phyloP scores from a whole-genome alignment of 768 basidiomycete genomes.

The Crassisporium funariophilum region DNA sequence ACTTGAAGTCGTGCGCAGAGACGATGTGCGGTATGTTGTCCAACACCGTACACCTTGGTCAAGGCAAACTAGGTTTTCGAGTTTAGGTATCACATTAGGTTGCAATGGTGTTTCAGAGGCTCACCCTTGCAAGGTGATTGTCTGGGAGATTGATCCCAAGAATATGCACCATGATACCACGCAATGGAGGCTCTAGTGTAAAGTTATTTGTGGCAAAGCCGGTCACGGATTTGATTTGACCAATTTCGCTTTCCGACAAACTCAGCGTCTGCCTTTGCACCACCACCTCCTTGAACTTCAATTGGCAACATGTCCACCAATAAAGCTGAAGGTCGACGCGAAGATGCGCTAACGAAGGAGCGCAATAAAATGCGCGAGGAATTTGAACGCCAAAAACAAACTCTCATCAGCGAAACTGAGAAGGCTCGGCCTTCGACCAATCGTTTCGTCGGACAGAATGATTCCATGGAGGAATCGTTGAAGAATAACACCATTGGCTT shows the following conservation, averaged over 20 bases:
- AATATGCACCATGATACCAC: slow-evolving; percentile 74
- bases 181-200: slow-evolving; percentile 7
- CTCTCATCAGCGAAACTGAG: slow-evolving; percentile 86
- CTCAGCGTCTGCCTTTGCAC: slow-evolving; percentile 1
- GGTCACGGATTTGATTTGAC: slow-evolving; percentile 6
- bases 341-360: slow-evolving; percentile 84
- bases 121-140: slow-evolving; percentile 72
- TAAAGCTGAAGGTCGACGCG: slow-evolving; percentile 83
- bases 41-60: slow-evolving; percentile 88
- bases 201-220: slow-evolving; percentile 9
- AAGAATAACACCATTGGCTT: slow-evolving; percentile 92
- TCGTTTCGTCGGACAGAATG: slow-evolving; percentile 92
- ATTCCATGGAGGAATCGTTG: slow-evolving; percentile 91
- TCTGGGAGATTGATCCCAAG: slow-evolving; percentile 85
- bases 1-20: slow-evolving; percentile 93
- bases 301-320: slow-evolving; percentile 62
- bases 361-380: slow-evolving; percentile 79
- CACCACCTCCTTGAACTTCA: slow-evolving; percentile 12
- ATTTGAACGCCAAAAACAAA: slow-evolving; percentile 78
- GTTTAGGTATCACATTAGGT: neutral
- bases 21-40: slow-evolving; percentile 69
- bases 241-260: slow-evolving; percentile 32
- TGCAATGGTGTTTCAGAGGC: slow-evolving; percentile 22
- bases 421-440: slow-evolving; percentile 85
- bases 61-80: slow-evolving; percentile 71